phyloP scores from a whole-genome alignment of 1,284 basidiomycete genomes.

The Ganoderma lucidum region DNA sequence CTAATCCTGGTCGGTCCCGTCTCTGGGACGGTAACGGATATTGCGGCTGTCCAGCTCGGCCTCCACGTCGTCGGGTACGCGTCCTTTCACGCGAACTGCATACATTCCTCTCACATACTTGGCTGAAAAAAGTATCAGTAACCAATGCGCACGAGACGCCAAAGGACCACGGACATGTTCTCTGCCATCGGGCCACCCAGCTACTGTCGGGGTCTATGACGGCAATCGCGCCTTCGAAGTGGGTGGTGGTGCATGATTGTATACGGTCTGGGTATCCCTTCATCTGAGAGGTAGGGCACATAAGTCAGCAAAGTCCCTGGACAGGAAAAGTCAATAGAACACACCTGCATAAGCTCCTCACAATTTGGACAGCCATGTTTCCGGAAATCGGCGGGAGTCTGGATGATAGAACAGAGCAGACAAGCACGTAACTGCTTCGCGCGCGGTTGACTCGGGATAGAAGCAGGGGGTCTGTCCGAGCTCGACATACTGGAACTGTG shows the following conservation, averaged over 20 bases:
- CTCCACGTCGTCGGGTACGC: constrained; percentile 87
- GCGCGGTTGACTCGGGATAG: constrained; percentile 67
- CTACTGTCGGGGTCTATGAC: constrained; percentile 89
- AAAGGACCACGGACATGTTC: constrained; percentile 72
- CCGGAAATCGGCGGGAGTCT: constrained; percentile 86
- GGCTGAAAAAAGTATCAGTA: constrained; percentile 52
- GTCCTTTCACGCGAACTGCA: constrained; percentile 87
- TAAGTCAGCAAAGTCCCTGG: neutral
- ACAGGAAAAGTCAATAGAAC: constrained; percentile 19
- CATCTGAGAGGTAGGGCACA: constrained; percentile 63
- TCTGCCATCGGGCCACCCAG: constrained; percentile 96
- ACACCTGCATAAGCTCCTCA: constrained; percentile 92
- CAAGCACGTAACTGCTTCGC: constrained; percentile 88
- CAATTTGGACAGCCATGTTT: constrained; percentile 95
- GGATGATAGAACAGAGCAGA: constrained; percentile 91
- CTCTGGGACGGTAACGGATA: constrained; percentile 83
- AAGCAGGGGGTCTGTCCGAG: constrained; percentile 36
- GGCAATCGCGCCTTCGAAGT: constrained; percentile 94
- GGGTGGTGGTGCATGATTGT: constrained; percentile 88
- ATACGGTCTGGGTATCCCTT: constrained; percentile 89
- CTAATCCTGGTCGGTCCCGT: constrained; percentile 77
- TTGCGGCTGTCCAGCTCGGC: constrained; percentile 76
- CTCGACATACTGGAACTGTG: constrained; percentile 33
- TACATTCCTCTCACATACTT: constrained; percentile 90
- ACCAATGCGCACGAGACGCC: neutral